Base-by-base conservation (phyloP, 2,329 filamentous ascomycete genomes). In the Monilinia polystroma region DNA sequence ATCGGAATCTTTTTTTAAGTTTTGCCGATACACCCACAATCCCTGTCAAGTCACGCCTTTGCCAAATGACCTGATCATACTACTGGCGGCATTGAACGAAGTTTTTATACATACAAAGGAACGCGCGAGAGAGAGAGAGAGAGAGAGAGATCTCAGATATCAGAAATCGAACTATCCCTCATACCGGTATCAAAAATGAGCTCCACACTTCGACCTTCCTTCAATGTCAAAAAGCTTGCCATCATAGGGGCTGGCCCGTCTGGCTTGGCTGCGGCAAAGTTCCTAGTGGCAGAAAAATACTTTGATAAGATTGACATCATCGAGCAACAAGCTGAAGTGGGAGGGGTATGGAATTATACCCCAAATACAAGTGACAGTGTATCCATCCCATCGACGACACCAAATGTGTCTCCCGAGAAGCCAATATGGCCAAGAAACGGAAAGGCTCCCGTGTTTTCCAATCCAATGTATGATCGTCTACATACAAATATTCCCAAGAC, bases 271-370 rank as follows among this genome's bases (percentile, higher is more conserved):
- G 87, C 90, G 32, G 92, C 92, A 64, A 95, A 92, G 82, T 93
- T 93, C 74, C 82, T 97, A 23, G 76, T 85, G 14, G 91, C 90
- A 0, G 92, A 90, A 73, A 89, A 82, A 74, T 81, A 76, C 1
- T 95, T 95, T 74, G 79, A 87, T 16, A 84, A 81, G 41, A 88
- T 98, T 68, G 85, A 88, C 68, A 78, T 97, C 51, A 96, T 90
- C 74, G 95, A 98, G 78, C 92, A 97, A 78, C 88, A 92, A 71
- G 80, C 83, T 55, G 83, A 86, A 58, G 85, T 90, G 8, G 94
- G 93, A 67, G 94, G 95, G 2, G 86, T 95, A 12, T 98, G 94
- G 94, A 90, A 92, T 74, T 93, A 96, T 84, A 69, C 80, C 81
- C 38, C 78, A 77, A 68, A 82, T 77, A 66, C 78, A 55, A 74